Evolutionary conservation across 23 red algal genomes (phyloP).

Genomic region (Gracilaria domingensis): DNA sequence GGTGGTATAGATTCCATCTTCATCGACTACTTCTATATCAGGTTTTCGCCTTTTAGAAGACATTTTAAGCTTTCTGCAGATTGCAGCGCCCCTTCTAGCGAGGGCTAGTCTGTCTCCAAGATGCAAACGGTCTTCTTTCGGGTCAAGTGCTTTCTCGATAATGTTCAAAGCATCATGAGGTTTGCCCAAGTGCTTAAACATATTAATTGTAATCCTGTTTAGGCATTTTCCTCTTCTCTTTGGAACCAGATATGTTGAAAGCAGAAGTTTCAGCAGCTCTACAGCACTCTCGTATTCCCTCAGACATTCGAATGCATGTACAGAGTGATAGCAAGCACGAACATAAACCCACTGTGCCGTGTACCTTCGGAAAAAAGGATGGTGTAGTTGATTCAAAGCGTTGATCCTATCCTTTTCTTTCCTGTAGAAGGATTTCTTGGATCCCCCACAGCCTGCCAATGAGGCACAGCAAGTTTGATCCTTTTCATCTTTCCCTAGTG

Average conservation of each 20-base stretch:
- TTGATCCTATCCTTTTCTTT: background rate
- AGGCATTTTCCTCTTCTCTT: constrained; percentile 56
- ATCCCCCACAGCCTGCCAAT: background rate
- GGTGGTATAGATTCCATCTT: background rate
- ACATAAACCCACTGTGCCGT: constrained; percentile 67
- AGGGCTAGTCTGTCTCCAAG: constrained; percentile 47
- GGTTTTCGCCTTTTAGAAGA: background rate
- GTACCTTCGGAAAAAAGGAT: constrained; percentile 67
- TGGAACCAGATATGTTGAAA: constrained; percentile 65
- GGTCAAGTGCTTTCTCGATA: constrained; percentile 27
- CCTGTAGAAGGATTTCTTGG: background rate
- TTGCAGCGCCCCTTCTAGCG: constrained; percentile 44
- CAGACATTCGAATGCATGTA: constrained; percentile 57
- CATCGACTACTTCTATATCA: background rate
- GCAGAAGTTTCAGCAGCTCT: constrained; percentile 42
- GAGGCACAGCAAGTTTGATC: background rate
- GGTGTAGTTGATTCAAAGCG: constrained; percentile 21
- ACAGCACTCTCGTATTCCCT: constrained; percentile 71
- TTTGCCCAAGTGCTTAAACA: constrained; percentile 65
- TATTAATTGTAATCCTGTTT: constrained; percentile 68
- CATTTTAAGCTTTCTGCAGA: constrained; percentile 38
- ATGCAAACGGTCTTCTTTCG: constrained; percentile 20
- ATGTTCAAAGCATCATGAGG: constrained; percentile 57
- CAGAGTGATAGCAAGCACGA: constrained; percentile 69
- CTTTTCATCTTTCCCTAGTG: too few species aligned